phyloP scores from a whole-genome alignment of 371 early-diverging fungal species.

The Rhizomucor pusillus region DNA sequence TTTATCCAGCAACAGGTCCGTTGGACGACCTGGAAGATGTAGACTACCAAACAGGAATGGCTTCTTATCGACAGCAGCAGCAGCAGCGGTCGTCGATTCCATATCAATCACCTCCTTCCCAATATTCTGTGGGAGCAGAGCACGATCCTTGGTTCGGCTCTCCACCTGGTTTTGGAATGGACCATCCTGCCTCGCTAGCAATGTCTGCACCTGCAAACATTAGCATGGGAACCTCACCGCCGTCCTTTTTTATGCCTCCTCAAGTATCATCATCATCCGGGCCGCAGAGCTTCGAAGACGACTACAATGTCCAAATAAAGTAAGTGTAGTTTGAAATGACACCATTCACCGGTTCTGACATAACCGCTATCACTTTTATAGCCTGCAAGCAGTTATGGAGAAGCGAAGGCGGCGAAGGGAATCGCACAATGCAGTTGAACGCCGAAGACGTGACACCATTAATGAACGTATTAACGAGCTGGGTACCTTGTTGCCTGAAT shows the following conservation, averaged over 20 bases:
- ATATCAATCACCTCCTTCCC: too few relatives aligned
- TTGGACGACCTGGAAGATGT: too few relatives aligned
- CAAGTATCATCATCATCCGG: conserved; percentile 8
- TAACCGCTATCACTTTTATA: conserved; percentile 10
- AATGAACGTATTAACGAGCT: conserved; percentile 97
- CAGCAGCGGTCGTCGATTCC: too few relatives aligned
- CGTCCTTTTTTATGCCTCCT: conserved; percentile 5
- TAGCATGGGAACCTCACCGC: conserved; percentile 12
- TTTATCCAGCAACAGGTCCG: too few relatives aligned
- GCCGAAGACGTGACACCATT: conserved; percentile 95
- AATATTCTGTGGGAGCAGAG: too few relatives aligned
- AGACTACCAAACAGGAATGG: too few relatives aligned
- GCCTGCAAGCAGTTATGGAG: conserved; percentile 56
- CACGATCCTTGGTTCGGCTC: too few relatives aligned
- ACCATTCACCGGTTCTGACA: neutral
- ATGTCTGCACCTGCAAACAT: conserved; percentile 50
- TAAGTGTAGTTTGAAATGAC: conserved; percentile 10
- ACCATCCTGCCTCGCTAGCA: conserved; percentile 11
- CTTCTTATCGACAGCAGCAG: too few relatives aligned
- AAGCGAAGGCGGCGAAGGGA: conserved; percentile 91
- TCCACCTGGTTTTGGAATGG: neutral
- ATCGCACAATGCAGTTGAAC: conserved; percentile 96
- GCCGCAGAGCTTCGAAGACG: conserved; percentile 33
- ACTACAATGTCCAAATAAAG: conserved; percentile 44
- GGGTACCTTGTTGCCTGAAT: conserved; percentile 79